Evolutionary conservation across 768 basidiomycete genomes (phyloP), one percentile per base, ranked within the genome.

Genomic region (Mycena rebaudengoi): DNA sequence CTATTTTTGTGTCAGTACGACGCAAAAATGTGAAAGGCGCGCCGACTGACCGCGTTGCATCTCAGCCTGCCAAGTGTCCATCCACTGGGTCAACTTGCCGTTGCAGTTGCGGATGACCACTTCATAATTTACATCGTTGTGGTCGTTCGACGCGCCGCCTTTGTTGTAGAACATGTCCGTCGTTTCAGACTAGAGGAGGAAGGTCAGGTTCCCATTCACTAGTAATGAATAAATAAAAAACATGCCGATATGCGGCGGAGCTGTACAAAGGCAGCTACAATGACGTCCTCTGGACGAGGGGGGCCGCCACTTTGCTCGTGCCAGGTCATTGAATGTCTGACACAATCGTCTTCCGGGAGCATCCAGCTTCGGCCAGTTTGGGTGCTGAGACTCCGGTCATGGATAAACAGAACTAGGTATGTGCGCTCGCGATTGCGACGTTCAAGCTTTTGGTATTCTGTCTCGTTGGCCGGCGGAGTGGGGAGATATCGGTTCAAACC

Each of bases 341-440:
- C 85, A 60, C 94, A 82, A 56, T 94, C 91, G 71, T 92, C 91
- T 79, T 94, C 93, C 10, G 91, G 91, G 20, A 95, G 83, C 94
- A 95, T 95, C 92, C 92, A 94, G 62, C 87, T 88, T 41, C 91
- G 83, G 48, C 93, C 94, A 2, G 93, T 94, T 75, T 95, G 93
- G 75, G 91, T 94, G 76, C 89, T 91, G 45, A 95, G 82, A 70
- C 90, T 92, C 55, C 93, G 89, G 75, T 95, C 93, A 70, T 95
- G 94, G 41, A 93, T 89, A 70, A 91, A 95, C 14, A 95, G 77
- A 14, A 95, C 92, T 48, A 95, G 86, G 74, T 93, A 95, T 2
- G 93, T 94, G 62, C 93, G 86, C 76, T 95, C 94, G 65, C 91
- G 84, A 70, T 95, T 94, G 33, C 94, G 88, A 32, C 94, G 88